Percentiles rank a stretch among this genome's conserved stretches.
Conservation (phyloP, 352 stramenopile genomes). For the Phytophthora litchii region DNA sequence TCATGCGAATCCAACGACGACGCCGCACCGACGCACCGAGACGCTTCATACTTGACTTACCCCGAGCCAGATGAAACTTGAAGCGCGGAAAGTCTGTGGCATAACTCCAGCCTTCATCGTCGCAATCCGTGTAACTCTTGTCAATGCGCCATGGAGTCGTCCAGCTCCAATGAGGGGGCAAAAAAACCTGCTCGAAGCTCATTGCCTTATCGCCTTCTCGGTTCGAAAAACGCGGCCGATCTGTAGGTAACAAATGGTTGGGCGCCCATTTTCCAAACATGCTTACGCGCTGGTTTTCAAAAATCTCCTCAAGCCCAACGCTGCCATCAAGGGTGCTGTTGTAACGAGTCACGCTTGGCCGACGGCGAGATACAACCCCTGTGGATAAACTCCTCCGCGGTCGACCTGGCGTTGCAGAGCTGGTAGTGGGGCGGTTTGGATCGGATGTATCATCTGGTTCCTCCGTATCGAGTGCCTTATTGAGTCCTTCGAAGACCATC, state of each 20-base stretch:
- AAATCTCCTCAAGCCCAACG: slow-evolving; percentile 86
- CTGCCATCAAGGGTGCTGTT: slow-evolving; percentile 78
- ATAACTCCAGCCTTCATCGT: slow-evolving; percentile 90
- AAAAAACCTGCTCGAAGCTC: slow-evolving; percentile 78
- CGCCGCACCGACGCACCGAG: slow-evolving; percentile 74
- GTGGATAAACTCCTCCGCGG: slow-evolving; percentile 23
- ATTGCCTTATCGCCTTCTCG: slow-evolving; percentile 78
- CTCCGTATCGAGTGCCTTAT: slow-evolving; percentile 46
- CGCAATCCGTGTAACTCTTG: slow-evolving; percentile 89
- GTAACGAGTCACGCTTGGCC: slow-evolving; percentile 51
- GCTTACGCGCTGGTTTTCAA: slow-evolving; percentile 88
- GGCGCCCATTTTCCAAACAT: slow-evolving; percentile 90
- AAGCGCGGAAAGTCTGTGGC: slow-evolving; percentile 87
- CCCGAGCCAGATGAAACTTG: slow-evolving; percentile 78
- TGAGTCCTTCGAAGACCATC: slow-evolving; percentile 59
- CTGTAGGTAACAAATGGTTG: slow-evolving; percentile 83
- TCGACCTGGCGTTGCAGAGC: slow-evolving; percentile 3
- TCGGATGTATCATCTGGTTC: slow-evolving; percentile 11
- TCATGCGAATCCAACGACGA: slow-evolving; percentile 87
- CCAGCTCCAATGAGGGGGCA: slow-evolving; percentile 84
- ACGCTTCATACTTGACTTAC: slow-evolving; percentile 81
- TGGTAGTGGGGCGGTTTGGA: neutral
- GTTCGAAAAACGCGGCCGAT: slow-evolving; percentile 83
- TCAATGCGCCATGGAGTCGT: slow-evolving; percentile 87
- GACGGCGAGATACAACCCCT: slow-evolving; percentile 17